Conservation (phyloP, 1,139 yeast genomes). For the Yamadazyma kanchanaburiensis region DNA sequence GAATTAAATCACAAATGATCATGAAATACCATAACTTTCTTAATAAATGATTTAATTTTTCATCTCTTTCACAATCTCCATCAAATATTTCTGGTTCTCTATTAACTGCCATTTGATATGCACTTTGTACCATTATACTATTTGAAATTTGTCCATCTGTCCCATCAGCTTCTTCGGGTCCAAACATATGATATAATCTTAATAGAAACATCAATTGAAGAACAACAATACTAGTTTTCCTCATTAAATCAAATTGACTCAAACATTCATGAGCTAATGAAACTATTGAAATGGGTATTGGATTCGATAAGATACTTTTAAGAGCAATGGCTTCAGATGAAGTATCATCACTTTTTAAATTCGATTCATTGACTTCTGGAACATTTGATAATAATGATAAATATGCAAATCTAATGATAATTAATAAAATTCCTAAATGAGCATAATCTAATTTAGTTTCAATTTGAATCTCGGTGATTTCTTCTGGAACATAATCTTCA, state of each 20-base stretch:
- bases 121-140: conserved; percentile 41
- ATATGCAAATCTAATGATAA: conserved; percentile 28
- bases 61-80: conserved; percentile 19
- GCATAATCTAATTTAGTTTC: conserved; percentile 32
- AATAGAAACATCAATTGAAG: conserved; percentile 45
- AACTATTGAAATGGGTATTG: conserved; percentile 30
- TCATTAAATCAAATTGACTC: conserved; percentile 35
- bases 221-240: conserved; percentile 41
- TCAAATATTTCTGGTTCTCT: conserved; percentile 39
- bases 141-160: conserved; percentile 39
- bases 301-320: conserved; percentile 12
- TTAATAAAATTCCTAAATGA: conserved; percentile 24
- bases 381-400: conserved; percentile 30
- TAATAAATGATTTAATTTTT: conserved; percentile 26
- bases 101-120: conserved; percentile 43
- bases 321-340: conserved; percentile 16
- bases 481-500: conserved; percentile 15
- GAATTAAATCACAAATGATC: conserved; percentile 18
- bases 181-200: conserved; percentile 37
- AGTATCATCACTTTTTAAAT: conserved; percentile 20
- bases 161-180: conserved; percentile 52
- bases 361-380: conserved; percentile 26
- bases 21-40: conserved; percentile 38
- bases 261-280: conserved; percentile 37
- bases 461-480: conserved; percentile 19